phyloP scores from a whole-genome alignment of 1,284 basidiomycete genomes.

The Heterobasidion occidentale region DNA sequence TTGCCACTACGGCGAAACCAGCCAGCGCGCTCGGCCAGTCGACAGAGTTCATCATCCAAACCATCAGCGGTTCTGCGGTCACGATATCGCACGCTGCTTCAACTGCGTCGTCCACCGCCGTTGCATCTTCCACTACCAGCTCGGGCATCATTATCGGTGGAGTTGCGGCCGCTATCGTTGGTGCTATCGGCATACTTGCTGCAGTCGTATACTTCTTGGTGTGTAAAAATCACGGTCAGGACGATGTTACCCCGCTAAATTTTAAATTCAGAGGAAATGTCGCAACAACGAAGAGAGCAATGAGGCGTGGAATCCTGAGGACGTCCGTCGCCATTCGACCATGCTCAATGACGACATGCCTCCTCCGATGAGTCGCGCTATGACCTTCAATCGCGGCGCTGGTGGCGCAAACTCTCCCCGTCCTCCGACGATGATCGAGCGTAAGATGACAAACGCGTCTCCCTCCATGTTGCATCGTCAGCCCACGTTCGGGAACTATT shows the following conservation, averaged over 20 bases:
- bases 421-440: slow-evolving; percentile 51
- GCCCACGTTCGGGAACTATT: slow-evolving; percentile 10
- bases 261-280: slow-evolving; percentile 32
- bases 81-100: not conserved
- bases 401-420: slow-evolving; percentile 31
- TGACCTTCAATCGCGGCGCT: slow-evolving; percentile 11
- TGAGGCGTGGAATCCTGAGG: slow-evolving; percentile 38
- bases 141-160: slow-evolving; percentile 43
- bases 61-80: not conserved
- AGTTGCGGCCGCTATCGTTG: slow-evolving; percentile 41
- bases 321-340: slow-evolving; percentile 55
- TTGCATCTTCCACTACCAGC: slow-evolving; percentile 14
- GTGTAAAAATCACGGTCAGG: slow-evolving; percentile 12
- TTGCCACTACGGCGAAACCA: not conserved
- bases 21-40: not conserved
- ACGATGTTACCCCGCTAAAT: not conserved
- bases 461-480: slow-evolving; percentile 17
- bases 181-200: slow-evolving; percentile 38
- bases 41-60: not conserved
- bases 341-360: slow-evolving; percentile 38
- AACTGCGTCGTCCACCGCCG: not conserved
- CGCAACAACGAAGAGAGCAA: slow-evolving; percentile 26
- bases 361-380: not conserved
- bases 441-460: slow-evolving; percentile 23
- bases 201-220: slow-evolving; percentile 49